Conservation (phyloP, 495 filamentous ascomycete genomes). For the Xylaria bambusicola region DNA sequence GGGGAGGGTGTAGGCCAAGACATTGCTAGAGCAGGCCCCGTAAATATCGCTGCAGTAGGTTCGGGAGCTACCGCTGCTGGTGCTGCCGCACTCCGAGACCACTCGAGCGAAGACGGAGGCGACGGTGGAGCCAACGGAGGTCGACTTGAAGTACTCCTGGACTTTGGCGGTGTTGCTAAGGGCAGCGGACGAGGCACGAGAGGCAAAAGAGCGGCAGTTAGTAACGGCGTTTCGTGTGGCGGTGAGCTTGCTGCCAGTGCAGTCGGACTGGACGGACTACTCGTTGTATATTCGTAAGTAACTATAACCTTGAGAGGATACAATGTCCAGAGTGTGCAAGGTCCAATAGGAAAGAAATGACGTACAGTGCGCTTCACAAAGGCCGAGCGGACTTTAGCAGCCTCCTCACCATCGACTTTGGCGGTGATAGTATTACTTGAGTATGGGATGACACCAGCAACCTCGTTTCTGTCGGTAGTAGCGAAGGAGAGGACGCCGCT, state of each 20-base stretch:
- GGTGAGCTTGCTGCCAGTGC: constrained; percentile 44
- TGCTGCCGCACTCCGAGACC: constrained; percentile 50
- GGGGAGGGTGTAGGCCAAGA: constrained; percentile 61
- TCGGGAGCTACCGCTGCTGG: constrained; percentile 43
- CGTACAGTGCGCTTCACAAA: constrained; percentile 52
- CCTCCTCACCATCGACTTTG: constrained; percentile 52
- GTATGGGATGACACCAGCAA: constrained; percentile 49
- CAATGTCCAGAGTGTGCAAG: not conserved
- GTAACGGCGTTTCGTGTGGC: constrained; percentile 48
- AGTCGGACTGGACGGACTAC: constrained; percentile 47
- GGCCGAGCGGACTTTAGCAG: constrained; percentile 49
- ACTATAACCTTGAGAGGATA: not conserved
- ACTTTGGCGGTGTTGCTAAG: constrained; percentile 57
- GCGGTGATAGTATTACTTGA: constrained; percentile 50
- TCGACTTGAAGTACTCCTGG: constrained; percentile 63
- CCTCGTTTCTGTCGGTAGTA: constrained; percentile 45
- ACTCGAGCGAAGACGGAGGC: constrained; percentile 55
- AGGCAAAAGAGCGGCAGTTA: constrained; percentile 55
- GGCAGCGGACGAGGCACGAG: constrained; percentile 53
- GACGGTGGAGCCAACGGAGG: constrained; percentile 48
- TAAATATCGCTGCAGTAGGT: constrained; percentile 59
- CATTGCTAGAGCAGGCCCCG: constrained; percentile 52
- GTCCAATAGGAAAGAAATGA: not conserved
- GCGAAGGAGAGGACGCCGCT: constrained; percentile 54
- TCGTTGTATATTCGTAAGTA: not conserved